Percentiles rank a stretch among this genome's conserved stretches.
These are phyloP conservation scores for Suillus hirtellus DNA, from an alignment of 768 basidiomycete genomes.

Conservation along the genomic window DNA sequence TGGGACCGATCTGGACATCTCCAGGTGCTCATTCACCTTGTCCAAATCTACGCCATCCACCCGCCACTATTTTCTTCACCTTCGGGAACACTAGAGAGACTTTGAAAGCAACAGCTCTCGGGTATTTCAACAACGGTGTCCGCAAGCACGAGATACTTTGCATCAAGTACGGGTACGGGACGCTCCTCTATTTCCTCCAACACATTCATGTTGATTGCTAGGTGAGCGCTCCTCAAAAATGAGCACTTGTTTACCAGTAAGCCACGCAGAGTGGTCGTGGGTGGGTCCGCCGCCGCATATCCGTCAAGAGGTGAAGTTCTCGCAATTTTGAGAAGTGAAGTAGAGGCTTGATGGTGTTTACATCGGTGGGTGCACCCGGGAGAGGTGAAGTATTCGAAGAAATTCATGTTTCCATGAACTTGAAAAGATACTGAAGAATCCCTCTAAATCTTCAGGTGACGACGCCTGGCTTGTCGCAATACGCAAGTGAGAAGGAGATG, in stretches of 20 bases:
- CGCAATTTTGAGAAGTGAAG: neutral
- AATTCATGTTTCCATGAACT: neutral
- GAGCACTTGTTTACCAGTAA: neutral
- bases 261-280: neutral
- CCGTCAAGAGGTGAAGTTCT: neutral
- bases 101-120: neutral
- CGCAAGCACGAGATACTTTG: neutral
- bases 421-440: neutral
- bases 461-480: neutral
- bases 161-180: neutral
- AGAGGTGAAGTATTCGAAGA: neutral
- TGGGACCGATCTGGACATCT: neutral
- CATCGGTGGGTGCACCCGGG: neutral
- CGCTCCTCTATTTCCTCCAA: neutral
- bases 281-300: neutral
- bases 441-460: neutral
- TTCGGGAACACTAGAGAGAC: neutral
- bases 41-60: neutral
- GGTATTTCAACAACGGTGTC: neutral
- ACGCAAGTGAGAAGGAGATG: neutral
- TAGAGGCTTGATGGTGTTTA: neutral
- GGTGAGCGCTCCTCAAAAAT: neutral
- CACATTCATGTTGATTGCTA: neutral
- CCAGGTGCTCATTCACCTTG: neutral
- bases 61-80: neutral